These are phyloP conservation scores for Schizochytrium sp. DNA, from an alignment of 108 stramenopile genomes.

Conservation along the genomic window DNA sequence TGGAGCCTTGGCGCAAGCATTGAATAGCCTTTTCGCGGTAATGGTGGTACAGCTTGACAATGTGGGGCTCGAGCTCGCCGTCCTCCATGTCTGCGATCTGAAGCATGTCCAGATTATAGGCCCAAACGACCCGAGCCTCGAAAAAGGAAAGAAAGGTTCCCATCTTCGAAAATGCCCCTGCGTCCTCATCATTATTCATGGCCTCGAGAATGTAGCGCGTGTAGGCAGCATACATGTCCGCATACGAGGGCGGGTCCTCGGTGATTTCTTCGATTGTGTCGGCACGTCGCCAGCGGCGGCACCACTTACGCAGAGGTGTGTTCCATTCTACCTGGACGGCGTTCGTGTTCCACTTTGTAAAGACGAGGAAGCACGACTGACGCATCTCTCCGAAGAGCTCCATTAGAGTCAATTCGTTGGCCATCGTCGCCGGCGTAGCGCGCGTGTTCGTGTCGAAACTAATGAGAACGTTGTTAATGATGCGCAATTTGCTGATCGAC, in stretches of 20 bases:
- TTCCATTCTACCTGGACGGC: slow-evolving; percentile 8
- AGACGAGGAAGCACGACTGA: slow-evolving; percentile 2
- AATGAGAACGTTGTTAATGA: not conserved
- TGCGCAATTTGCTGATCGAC: not conserved
- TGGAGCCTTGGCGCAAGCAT: not conserved
- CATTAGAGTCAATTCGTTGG: not conserved
- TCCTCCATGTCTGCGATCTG: not conserved
- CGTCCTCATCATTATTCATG: slow-evolving; percentile 4
- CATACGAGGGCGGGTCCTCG: slow-evolving; percentile 1
- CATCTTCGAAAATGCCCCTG: slow-evolving; percentile 6
- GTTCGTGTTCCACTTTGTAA: slow-evolving; percentile 10
- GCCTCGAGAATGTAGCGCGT: not conserved
- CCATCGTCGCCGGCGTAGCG: slow-evolving; percentile 9
- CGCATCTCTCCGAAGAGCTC: slow-evolving; percentile 6
- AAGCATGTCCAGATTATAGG: not conserved
- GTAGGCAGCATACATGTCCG: not conserved
- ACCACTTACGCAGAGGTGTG: not conserved
- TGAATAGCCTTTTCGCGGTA: slow-evolving; percentile 6
- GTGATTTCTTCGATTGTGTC: not conserved
- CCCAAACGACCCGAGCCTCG: not conserved
- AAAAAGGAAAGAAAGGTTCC: slow-evolving; percentile 13
- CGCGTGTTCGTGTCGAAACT: slow-evolving; percentile 5
- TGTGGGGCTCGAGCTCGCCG: slow-evolving; percentile 7
- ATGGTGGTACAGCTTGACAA: not conserved
- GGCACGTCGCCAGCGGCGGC: not conserved